These are phyloP conservation scores for Wickerhamomyces sp. DNA, from an alignment of 1,139 yeast genomes.

Conservation along the genomic window DNA sequence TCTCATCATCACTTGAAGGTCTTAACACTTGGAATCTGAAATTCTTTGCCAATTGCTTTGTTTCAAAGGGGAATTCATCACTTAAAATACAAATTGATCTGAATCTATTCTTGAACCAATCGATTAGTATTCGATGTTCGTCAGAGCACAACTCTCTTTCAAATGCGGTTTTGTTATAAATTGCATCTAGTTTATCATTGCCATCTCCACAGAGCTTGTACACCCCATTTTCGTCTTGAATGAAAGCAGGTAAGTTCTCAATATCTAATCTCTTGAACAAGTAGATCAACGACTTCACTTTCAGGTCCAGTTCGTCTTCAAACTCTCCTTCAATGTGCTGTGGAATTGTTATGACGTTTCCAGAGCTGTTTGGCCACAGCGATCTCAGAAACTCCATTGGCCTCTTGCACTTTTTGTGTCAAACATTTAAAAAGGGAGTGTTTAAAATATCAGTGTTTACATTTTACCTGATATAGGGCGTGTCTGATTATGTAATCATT, in stretches of 20 bases:
- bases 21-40: slow-evolving; percentile 44
- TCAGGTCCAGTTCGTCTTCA: slow-evolving; percentile 56
- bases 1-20: slow-evolving; percentile 39
- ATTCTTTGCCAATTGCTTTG: slow-evolving; percentile 25
- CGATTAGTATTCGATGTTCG: slow-evolving; percentile 59
- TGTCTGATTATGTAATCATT: not conserved
- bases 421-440: not conserved
- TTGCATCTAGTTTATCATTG: slow-evolving; percentile 40
- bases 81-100: slow-evolving; percentile 53
- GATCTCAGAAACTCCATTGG: slow-evolving; percentile 19
- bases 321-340: slow-evolving; percentile 40
- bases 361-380: slow-evolving; percentile 23
- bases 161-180: slow-evolving; percentile 47
- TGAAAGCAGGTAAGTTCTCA: slow-evolving; percentile 39
- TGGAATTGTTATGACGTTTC: slow-evolving; percentile 35
- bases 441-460: not conserved
- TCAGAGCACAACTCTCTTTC: slow-evolving; percentile 40
- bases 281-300: slow-evolving; percentile 52
- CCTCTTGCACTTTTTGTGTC: not conserved
- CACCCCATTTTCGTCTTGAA: slow-evolving; percentile 22
- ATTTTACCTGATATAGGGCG: not conserved
- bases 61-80: slow-evolving; percentile 35
- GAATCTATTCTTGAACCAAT: slow-evolving; percentile 61
- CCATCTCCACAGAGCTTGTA: slow-evolving; percentile 5
- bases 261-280: slow-evolving; percentile 51